Conservation (phyloP, 1,139 yeast species). For the Sugiyamaella paludigena region DNA sequence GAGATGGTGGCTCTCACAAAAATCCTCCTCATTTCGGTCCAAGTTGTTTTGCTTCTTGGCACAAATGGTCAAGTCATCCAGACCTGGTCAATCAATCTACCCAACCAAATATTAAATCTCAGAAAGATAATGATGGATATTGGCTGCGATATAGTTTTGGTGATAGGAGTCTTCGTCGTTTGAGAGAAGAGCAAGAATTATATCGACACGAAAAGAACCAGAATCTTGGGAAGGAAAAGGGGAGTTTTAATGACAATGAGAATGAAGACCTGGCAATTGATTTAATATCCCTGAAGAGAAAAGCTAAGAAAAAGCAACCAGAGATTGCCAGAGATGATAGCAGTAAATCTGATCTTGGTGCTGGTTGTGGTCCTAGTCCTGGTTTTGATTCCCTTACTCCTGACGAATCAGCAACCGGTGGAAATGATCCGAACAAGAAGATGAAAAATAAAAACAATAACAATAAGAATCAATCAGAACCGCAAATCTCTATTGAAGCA, state of each 20-base stretch:
- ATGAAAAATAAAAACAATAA: no score
- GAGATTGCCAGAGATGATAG: background rate
- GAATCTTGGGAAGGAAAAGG: background rate
- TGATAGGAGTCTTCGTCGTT: conserved; percentile 4
- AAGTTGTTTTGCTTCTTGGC: no score
- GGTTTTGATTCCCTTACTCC: background rate
- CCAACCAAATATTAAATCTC: no score
- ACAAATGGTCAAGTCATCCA: no score
- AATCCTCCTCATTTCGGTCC: no score
- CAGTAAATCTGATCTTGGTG: background rate
- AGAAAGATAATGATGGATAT: background rate
- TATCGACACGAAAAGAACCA: background rate
- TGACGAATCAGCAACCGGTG: no score
- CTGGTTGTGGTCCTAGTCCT: background rate
- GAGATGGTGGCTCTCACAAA: no score
- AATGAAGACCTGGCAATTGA: conserved; percentile 2
- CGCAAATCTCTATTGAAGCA: no score
- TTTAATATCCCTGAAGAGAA: conserved; percentile 7
- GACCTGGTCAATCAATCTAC: no score
- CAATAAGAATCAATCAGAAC: no score
- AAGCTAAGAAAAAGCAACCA: background rate
- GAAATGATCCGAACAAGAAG: no score
- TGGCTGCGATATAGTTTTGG: conserved; percentile 7
- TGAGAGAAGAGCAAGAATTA: conserved; percentile 6
- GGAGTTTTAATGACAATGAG: background rate